Base-by-base conservation (phyloP, 2,329 filamentous ascomycete genomes). In the Alternaria burnsii region DNA sequence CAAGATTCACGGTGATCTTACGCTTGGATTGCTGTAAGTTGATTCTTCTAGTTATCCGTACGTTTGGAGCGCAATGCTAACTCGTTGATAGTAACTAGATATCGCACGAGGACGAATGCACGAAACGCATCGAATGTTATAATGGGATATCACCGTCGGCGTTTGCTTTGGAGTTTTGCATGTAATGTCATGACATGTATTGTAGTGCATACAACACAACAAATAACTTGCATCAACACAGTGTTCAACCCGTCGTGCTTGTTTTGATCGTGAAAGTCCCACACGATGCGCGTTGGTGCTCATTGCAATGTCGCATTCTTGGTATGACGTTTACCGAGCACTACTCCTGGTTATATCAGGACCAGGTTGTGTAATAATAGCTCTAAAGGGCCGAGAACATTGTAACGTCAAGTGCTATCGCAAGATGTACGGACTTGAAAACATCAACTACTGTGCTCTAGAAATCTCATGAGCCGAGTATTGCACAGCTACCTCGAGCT, bases 1-100 rank as follows among this genome's bases (percentile, higher is more conserved):
- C n/a, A 87, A 86, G 76, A 88, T 88, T 67, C 86, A 88, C 65
- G 86, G 86, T 78, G 86, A 88, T 69, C 78, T 88, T 61, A 88
- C 87, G n/a, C 72, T 88, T 55, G 86, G 83, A 72, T 69, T 85
- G 68, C 79, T 85, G 80, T 82, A 80, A 75, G 80, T 80, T 40
- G 40, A 41, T 22, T 4, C 20, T 9, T 28, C 30, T 8, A 22
- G 4, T 3, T 24, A 9, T 11, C 4, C 5, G 4, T 0, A 22
- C 34, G 16, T 16, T 28, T 14, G n/a, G 52, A 40, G 20, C 22
- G 4, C 9, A 16, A 34, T 36, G 61, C 72, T 75, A 48, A 76
- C 61, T 41, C 24, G 28, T 34, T 3, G n/a, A 18, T 56, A 78
- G 76, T 36, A 78, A 78, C 67, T 78, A 63, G 74, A 44, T 36